Evolutionary conservation across 768 basidiomycete genomes (phyloP).

Genomic region (Lactarius deliciosus): DNA sequence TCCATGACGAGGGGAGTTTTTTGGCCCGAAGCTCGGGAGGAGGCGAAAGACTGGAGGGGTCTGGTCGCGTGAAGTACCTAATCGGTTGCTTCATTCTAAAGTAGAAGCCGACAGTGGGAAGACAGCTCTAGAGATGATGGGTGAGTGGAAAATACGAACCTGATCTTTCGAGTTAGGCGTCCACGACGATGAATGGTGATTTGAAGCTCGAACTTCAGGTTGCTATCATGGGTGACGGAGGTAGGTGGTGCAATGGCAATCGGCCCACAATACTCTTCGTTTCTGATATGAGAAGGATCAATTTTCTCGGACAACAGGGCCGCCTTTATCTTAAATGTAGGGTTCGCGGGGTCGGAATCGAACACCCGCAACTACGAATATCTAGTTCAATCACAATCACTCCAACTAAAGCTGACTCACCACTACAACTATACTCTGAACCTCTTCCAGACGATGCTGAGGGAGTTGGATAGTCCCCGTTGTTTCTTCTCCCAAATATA

Average conservation of each 20-base stretch:
- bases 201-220: constrained; percentile 7
- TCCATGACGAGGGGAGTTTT: constrained; percentile 9
- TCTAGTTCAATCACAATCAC: not conserved
- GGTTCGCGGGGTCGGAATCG: not conserved
- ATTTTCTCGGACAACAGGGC: not conserved
- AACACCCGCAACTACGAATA: constrained; percentile 7
- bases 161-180: constrained; percentile 2
- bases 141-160: constrained; percentile 15
- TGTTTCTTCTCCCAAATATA: constrained; percentile 22
- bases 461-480: constrained; percentile 14
- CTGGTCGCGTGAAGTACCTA: not conserved
- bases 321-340: constrained; percentile 5
- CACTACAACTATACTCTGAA: constrained; percentile 13
- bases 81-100: constrained; percentile 9
- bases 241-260: constrained; percentile 10
- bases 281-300: not conserved
- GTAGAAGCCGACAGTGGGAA: not conserved
- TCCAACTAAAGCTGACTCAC: constrained; percentile 5
- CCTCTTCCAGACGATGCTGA: not conserved
- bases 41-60: not conserved
- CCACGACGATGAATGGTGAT: constrained; percentile 20
- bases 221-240: not conserved
- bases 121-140: not conserved
- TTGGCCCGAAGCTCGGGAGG: not conserved
- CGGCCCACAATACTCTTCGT: constrained; percentile 8